Evolutionary conservation across 2,329 filamentous ascomycete genomes (phyloP).

Genomic region (Talaromyces sp.): DNA sequence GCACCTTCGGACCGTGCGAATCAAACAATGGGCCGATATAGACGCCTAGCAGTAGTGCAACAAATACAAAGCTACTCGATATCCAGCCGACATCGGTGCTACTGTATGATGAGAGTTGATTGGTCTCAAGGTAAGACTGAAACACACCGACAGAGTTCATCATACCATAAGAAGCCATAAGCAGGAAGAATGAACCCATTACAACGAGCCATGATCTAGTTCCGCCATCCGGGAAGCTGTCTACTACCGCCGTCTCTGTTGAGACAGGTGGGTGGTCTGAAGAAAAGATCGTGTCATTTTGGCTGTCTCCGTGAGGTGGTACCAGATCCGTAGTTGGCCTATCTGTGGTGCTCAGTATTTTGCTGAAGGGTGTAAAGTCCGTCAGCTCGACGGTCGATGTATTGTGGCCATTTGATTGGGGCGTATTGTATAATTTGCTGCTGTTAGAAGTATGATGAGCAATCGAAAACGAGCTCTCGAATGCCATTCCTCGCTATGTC

Average conservation of each 20-base stretch:
- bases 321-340: neutral
- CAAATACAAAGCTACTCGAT: constrained; percentile 47
- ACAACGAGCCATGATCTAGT: constrained; percentile 37
- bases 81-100: constrained; percentile 52
- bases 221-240: constrained; percentile 34
- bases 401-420: neutral
- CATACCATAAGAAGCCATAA: constrained; percentile 45
- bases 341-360: neutral
- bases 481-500: neutral
- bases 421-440: neutral
- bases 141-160: constrained; percentile 52
- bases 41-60: constrained; percentile 45
- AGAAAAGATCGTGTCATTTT: neutral
- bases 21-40: constrained; percentile 53
- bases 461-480: neutral
- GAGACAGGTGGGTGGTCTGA: neutral
- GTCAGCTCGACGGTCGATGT: neutral
- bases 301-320: neutral
- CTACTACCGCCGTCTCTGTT: neutral
- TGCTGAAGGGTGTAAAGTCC: neutral
- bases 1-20: constrained; percentile 44
- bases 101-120: constrained; percentile 46
- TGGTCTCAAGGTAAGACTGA: constrained; percentile 46
- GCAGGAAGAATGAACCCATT: constrained; percentile 35
- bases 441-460: neutral